Base-by-base conservation (phyloP, 352 stramenopile species). In the Phytophthora chlamydospora region DNA sequence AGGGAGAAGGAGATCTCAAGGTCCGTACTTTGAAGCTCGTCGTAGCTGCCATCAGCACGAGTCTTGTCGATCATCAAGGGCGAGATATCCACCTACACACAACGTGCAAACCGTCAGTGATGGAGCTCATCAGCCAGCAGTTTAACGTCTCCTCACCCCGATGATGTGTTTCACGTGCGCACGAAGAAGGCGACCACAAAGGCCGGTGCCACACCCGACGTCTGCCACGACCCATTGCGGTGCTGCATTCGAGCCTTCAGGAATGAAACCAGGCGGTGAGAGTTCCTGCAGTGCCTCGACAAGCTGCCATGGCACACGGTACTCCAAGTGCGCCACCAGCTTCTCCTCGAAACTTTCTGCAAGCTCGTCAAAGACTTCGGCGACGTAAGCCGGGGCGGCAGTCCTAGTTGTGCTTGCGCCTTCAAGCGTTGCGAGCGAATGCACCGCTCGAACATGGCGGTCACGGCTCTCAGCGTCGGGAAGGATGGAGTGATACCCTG, bases 41-140 rank as follows among this genome's bases (percentile, higher is more conserved):
- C 83, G 57, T 94, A 94, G 58, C 63, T 80, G 3, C 78, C 83
- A 1, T 66, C 60, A n/a, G 65, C 67, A 12, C 72, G 76, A 6
- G 85, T 84, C 57, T 94, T 92, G 50, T 89, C 72, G 41, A 94
- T 89, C 85, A 94, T 94, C 34, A 87, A 63, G 0, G 81, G 80
- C 39, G 85, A 94, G 12, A 94, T 76, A 59, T 94, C 85, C 14
- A 92, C 84, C 85, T 93, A 38, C 6, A 54, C 42, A 57, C 10
- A 29, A 6, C 4, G 52, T 43, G 17, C 38, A 43, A 58, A 62
- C 1, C 1, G 58, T 45, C 12, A 66, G 31, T 14, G 12, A 3
- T 17, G 10, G n/a, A 24, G 6, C 31, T 19, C 12, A 3, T 4
- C 9, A 38, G 24, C n/a, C 5, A 50, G 2, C 17, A 29, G 16